These are phyloP conservation scores for Macrolepiota fuliginosa DNA, from an alignment of 768 basidiomycete genomes.

Conservation along the genomic window DNA sequence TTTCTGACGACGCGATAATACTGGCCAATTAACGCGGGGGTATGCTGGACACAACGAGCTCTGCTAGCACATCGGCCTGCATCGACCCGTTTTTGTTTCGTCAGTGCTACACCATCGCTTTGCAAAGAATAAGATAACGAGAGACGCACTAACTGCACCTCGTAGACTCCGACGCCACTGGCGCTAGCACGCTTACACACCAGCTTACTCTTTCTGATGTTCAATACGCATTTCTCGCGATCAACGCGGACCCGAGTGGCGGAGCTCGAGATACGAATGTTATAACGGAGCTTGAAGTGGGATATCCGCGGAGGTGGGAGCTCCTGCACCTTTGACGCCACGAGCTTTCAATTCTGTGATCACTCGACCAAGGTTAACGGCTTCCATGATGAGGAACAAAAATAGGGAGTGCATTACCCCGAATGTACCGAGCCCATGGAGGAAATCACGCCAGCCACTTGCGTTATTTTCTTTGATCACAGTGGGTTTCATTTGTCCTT, in stretches of 20 bases:
- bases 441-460: slow-evolving; percentile 56
- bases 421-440: slow-evolving; percentile 60
- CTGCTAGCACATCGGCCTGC: background rate
- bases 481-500: no score
- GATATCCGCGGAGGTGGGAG: slow-evolving; percentile 53
- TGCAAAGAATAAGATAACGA: no score
- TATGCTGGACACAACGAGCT: background rate
- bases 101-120: no score
- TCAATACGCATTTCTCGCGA: slow-evolving; percentile 37
- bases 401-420: slow-evolving; percentile 56
- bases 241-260: slow-evolving; percentile 30
- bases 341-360: slow-evolving; percentile 47
- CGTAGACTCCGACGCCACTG: slow-evolving; percentile 5
- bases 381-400: slow-evolving; percentile 49
- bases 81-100: background rate
- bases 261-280: slow-evolving; percentile 37
- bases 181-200: slow-evolving; percentile 29
- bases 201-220: no score
- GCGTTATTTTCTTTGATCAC: slow-evolving; percentile 50
- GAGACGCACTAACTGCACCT: no score
- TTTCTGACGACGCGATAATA: background rate
- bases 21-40: background rate
- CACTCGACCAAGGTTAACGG: slow-evolving; percentile 35
- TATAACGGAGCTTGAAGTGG: slow-evolving; percentile 26
- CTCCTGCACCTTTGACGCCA: slow-evolving; percentile 41